Conservation (phyloP, 1,284 basidiomycete species). For the Pascua sp. region DNA sequence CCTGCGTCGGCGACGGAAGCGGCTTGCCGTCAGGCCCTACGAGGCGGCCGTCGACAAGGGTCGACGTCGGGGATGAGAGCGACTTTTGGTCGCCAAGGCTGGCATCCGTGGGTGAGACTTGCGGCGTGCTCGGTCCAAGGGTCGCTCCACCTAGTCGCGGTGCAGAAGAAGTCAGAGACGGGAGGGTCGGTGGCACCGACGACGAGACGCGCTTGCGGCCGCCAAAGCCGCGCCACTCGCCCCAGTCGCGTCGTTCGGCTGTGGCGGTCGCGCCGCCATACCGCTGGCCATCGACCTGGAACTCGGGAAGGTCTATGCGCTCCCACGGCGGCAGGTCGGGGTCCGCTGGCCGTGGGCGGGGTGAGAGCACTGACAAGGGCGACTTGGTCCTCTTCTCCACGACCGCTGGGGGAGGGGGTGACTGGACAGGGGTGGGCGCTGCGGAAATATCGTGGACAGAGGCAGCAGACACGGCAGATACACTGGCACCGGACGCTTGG, state of each 20-base stretch:
- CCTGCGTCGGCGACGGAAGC: not conserved
- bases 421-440: not conserved
- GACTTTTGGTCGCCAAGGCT: not conserved
- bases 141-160: too few relatives aligned
- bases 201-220: constrained; percentile 27
- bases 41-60: not conserved
- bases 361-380: too few relatives aligned
- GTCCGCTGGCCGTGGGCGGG: not conserved
- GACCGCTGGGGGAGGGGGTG: not conserved
- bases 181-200: not conserved
- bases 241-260: constrained; percentile 21
- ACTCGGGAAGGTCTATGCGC: constrained; percentile 44
- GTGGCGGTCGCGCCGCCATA: constrained; percentile 31
- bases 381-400: not conserved
- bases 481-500: too few relatives aligned
- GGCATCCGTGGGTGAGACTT: not conserved
- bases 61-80: not conserved
- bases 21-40: not conserved
- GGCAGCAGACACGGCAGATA: too few relatives aligned
- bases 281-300: constrained; percentile 46
- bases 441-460: too few relatives aligned
- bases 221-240: constrained; percentile 38
- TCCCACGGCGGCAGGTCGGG: constrained; percentile 48
- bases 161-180: constrained; percentile 3
- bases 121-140: too few relatives aligned